phyloP scores from a whole-genome alignment of 2,329 filamentous ascomycete genomes.

The Neopestalotiopsis sp. region DNA sequence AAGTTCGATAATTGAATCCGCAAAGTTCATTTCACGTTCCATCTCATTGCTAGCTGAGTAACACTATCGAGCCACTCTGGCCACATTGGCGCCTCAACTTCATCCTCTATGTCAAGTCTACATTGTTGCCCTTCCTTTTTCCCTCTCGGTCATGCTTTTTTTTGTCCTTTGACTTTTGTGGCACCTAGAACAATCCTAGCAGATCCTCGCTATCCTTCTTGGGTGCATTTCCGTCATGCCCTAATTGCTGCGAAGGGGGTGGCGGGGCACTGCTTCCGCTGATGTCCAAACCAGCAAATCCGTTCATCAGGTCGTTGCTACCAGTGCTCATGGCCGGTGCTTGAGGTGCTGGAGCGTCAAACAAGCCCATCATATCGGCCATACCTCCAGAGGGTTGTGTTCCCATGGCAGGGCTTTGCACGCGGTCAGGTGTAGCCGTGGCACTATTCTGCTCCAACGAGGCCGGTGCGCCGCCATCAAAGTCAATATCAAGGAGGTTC shows the following conservation, averaged over 20 bases:
- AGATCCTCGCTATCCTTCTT: slow-evolving; percentile 70
- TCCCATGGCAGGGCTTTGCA: slow-evolving; percentile 63
- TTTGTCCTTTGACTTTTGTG: background rate
- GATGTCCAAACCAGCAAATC: slow-evolving; percentile 83
- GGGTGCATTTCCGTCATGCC: slow-evolving; percentile 44
- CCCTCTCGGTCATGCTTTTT: background rate
- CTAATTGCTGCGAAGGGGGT: slow-evolving; percentile 66
- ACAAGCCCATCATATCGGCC: slow-evolving; percentile 73
- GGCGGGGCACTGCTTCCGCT: slow-evolving; percentile 68
- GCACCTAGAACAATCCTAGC: slow-evolving; percentile 57
- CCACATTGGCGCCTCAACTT: background rate
- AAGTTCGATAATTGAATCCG: background rate
- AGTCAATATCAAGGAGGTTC: slow-evolving; percentile 95
- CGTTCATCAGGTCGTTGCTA: slow-evolving; percentile 88
- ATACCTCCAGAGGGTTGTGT: slow-evolving; percentile 50
- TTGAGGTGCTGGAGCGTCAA: slow-evolving; percentile 67
- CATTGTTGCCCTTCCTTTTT: background rate
- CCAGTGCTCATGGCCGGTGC: slow-evolving; percentile 52
- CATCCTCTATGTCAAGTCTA: background rate
- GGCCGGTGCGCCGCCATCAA: slow-evolving; percentile 92
- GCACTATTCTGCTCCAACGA: slow-evolving; percentile 67
- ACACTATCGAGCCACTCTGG: background rate
- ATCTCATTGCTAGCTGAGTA: background rate
- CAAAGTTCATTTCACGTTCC: background rate
- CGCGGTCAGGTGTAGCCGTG: slow-evolving; percentile 70